phyloP scores from a whole-genome alignment of 2,329 filamentous ascomycete genomes.

The Alternaria conjuncta region DNA sequence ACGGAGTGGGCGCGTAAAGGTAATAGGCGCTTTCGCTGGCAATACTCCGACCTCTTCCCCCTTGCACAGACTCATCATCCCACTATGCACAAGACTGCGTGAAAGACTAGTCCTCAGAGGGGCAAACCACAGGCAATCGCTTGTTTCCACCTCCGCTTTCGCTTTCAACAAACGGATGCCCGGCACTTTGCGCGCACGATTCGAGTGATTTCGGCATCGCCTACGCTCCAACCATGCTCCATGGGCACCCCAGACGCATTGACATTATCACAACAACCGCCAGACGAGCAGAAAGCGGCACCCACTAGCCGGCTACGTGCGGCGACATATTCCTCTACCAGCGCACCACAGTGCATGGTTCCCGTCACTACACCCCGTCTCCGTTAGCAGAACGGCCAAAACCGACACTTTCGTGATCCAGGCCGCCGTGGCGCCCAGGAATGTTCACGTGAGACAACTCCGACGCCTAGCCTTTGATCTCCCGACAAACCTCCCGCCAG shows the following conservation, averaged over 20 bases:
- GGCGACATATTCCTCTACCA: background rate
- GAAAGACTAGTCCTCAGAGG: background rate
- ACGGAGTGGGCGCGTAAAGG: background rate
- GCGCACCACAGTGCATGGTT: background rate
- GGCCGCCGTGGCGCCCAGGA: slow-evolving; percentile 1
- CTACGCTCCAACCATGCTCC: background rate
- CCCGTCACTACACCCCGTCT: background rate
- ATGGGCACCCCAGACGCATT: background rate
- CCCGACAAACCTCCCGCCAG: slow-evolving; percentile 21
- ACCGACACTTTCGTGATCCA: background rate
- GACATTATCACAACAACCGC: background rate
- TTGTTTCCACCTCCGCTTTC: background rate
- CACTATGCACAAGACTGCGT: background rate
- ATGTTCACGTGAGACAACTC: slow-evolving; percentile 2
- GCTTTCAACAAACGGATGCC: background rate
- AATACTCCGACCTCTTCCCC: background rate
- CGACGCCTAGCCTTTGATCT: slow-evolving; percentile 1
- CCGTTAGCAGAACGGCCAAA: slow-evolving; percentile 1
- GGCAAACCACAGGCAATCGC: background rate
- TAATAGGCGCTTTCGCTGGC: background rate
- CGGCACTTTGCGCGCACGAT: background rate
- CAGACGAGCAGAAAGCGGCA: background rate
- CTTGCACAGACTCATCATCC: background rate
- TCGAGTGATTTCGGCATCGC: background rate
- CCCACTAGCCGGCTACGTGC: background rate